Evolutionary conservation across 139 green algal genomes (phyloP), one percentile per base, ranked within the genome.

Genomic region (Raphidocelis subcapitata): DNA sequence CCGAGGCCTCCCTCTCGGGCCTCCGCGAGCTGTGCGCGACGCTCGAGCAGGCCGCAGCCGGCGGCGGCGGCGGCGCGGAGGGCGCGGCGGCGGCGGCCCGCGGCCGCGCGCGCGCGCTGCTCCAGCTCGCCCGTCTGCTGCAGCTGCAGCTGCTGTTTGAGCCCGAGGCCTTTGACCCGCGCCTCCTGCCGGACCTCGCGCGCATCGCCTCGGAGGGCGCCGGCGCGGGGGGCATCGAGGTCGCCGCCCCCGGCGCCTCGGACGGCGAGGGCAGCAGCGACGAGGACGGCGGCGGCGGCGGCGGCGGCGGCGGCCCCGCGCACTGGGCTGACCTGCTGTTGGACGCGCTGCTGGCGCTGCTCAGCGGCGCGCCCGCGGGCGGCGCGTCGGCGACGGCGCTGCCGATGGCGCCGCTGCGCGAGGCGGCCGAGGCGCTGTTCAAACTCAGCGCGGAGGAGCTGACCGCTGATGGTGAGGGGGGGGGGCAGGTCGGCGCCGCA

Each of bases 301-400:
- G n/a, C 65, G 28, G 63, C 63, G 36, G 65, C 65, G 52, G 65
- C 56, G 59, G 46, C 36, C 3, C 61, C 65, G 18, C 76, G 5
- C 36, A 81, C 49, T 96, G 91, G 91, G 66, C 63, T n/a, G 89
- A 96, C 64, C 69, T 88, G 26, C 66, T 96, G 76, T 37, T 96
- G 68, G 91, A 96, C 44, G 67, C 91, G 60, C 47, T 92, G 76
- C 81, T 96, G 69, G 77, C 72, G 24, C 72, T 96, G 65, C 82
- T 96, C 80, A 75, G 87, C 3, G 41, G 33, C 36, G 62, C 52
- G 31, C 56, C 47, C 62, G 47, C 28, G 3, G 66, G 66, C 51
- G 68, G 29, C 49, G 63, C 49, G 20, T 49, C 51, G 4, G 67
- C 64, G 2, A 74, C 65, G 24, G 61, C 71, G 32, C 76, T 95